phyloP scores from a whole-genome alignment of 805 yeast species.

The Saitoella complicata region DNA sequence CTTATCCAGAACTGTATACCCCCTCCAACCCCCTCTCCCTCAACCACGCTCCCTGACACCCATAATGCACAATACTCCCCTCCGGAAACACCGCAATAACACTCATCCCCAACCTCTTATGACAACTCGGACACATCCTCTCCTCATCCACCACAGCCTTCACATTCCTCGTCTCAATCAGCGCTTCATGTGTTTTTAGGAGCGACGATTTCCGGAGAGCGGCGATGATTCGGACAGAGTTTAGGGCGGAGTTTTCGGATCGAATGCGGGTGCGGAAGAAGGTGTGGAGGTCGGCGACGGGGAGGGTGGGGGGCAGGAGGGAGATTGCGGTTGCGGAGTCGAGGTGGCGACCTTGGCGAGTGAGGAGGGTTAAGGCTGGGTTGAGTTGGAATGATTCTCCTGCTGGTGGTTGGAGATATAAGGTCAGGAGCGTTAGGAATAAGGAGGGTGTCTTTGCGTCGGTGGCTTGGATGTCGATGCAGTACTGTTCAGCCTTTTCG shows the following conservation, averaged over 20 bases:
- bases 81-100: slow-evolving; percentile 35
- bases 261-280: slow-evolving; percentile 34
- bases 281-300: slow-evolving; percentile 26
- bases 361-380: slow-evolving; percentile 27
- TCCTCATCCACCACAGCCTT: slow-evolving; percentile 27
- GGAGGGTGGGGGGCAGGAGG: slow-evolving; percentile 35
- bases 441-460: slow-evolving; percentile 29
- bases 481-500: slow-evolving; percentile 42
- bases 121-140: slow-evolving; percentile 43
- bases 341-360: slow-evolving; percentile 33
- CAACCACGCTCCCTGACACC: too few species aligned
- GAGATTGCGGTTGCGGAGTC: slow-evolving; percentile 30
- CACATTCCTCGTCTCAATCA: slow-evolving; percentile 25
- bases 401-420: slow-evolving; percentile 19
- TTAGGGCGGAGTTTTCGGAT: slow-evolving; percentile 24
- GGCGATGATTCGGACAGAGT: slow-evolving; percentile 27
- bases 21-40: too few species aligned
- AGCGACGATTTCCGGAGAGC: slow-evolving; percentile 40
- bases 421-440: slow-evolving; percentile 31
- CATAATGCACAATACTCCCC: not conserved
- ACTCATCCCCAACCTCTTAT: slow-evolving; percentile 36
- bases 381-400: slow-evolving; percentile 14
- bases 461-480: slow-evolving; percentile 31
- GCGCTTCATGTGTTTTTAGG: slow-evolving; percentile 29
- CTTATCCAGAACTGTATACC: too few species aligned